These are phyloP conservation scores for Fusarium virguliforme DNA, from an alignment of 2,329 filamentous ascomycete species.

Conservation along the genomic window DNA sequence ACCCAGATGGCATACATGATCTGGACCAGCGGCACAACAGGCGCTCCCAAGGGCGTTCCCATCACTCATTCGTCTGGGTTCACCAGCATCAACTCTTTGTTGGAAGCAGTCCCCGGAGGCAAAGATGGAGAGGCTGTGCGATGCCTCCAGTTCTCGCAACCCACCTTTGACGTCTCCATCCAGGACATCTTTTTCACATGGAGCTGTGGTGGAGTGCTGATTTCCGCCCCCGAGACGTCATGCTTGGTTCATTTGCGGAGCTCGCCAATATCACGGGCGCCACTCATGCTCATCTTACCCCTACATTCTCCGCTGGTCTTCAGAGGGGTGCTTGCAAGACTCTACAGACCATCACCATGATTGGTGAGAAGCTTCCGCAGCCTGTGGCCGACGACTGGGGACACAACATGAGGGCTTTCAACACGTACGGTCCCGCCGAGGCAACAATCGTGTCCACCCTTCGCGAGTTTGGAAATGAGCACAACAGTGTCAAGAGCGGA, in stretches of 20 bases:
- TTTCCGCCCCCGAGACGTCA: constrained; percentile 69
- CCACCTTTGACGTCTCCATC: constrained; percentile 64
- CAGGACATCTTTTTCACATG: constrained; percentile 78
- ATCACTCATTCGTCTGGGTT: constrained; percentile 56
- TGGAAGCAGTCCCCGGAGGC: constrained; percentile 11
- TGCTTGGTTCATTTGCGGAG: constrained; percentile 69
- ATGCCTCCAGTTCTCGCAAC: constrained; percentile 57
- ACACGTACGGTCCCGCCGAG: constrained; percentile 52
- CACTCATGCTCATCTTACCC: constrained; percentile 75
- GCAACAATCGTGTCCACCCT: constrained; percentile 51
- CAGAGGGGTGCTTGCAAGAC: constrained; percentile 60
- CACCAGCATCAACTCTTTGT: constrained; percentile 12
- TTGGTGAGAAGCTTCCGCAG: constrained; percentile 73
- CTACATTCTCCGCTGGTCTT: constrained; percentile 72
- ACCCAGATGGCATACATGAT: constrained; percentile 56
- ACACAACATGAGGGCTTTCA: constrained; percentile 44
- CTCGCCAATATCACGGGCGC: constrained; percentile 65
- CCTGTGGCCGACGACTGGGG: constrained; percentile 70
- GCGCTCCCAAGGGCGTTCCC: constrained; percentile 58
- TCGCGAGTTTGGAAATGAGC: constrained; percentile 46
- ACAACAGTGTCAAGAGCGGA: constrained; percentile 42
- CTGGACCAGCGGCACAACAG: constrained; percentile 52
- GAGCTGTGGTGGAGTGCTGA: constrained; percentile 73
- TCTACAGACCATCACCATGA: constrained; percentile 72
- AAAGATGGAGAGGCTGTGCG: constrained; percentile 29